A percentile compares a stretch with the other conserved stretches of the same genome.
Evolutionary conservation across 2,329 filamentous ascomycete genomes (phyloP).

Genomic region (Calonectria honghensis): DNA sequence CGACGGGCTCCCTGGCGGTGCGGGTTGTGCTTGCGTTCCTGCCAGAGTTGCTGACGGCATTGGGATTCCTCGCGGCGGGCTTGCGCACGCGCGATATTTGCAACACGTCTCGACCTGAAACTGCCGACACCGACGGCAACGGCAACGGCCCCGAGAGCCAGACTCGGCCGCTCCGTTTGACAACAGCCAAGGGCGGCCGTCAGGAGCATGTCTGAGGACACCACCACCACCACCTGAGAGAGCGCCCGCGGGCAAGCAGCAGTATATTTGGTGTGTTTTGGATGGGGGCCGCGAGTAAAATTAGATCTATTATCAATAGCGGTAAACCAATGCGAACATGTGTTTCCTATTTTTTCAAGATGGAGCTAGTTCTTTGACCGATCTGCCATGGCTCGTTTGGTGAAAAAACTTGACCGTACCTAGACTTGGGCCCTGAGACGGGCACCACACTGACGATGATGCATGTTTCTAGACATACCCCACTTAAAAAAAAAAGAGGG

Average conservation of each 20-base stretch:
- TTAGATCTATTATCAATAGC: not conserved
- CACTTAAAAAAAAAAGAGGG: not conserved
- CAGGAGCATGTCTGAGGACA: not conserved
- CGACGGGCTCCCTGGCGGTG: conserved; percentile 30
- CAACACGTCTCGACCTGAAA: conserved; percentile 20
- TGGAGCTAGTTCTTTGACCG: not conserved
- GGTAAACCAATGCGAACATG: not conserved
- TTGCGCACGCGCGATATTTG: conserved; percentile 21
- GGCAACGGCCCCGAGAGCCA: not conserved
- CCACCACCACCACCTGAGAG: not conserved
- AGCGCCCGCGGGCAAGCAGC: not conserved
- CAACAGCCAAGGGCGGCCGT: conserved; percentile 7
- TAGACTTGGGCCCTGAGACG: not conserved
- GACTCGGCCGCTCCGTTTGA: conserved; percentile 1
- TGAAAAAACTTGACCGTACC: not conserved
- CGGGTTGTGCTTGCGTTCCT: conserved; percentile 35
- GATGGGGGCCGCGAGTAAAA: not conserved
- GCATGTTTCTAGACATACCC: not conserved
- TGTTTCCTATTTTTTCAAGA: not conserved
- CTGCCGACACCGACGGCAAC: not conserved
- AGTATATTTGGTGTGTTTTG: not conserved
- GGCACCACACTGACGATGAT: not conserved
- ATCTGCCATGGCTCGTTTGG: not conserved
- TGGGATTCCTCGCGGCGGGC: conserved; percentile 36
- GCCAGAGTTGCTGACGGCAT: conserved; percentile 28